Base-by-base conservation (phyloP, 1,284 basidiomycete genomes). In the Sporisorium scitamineum region DNA sequence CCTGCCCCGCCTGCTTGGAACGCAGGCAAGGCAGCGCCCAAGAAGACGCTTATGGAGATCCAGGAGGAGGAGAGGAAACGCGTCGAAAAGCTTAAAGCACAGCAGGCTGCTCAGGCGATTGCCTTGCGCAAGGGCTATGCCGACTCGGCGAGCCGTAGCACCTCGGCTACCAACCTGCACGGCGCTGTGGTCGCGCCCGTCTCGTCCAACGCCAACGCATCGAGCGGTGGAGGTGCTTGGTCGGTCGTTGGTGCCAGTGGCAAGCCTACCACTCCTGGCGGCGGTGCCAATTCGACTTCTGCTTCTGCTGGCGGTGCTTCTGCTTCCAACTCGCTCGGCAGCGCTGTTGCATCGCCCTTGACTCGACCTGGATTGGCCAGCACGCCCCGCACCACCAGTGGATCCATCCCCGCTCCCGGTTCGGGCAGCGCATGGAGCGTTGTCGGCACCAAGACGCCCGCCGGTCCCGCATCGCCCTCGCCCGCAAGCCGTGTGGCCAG, bases 21-120 rank as follows among this genome's bases (percentile, higher is more conserved):
- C 18, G 69, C 69, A 4, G 68, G 76, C 26, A 78, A 74, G 24
- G 31, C 72, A 5, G 60, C 78, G 3, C 87, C 90, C 8, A 96
- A 95, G 88, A 97, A 95, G 89, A 93, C 93, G 2, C 92, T 99
- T 90, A 97, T 95, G 88, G 95, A 99, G 87, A 99, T 99, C 52
- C 94, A 97, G 85, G 95, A 98, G 85, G 96, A 99, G 82, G 96
- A 99, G 37, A 54, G 72, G 92, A 97, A 77, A 61, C 71, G 76
- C 1, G 75, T 78, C 3, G 73, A 79, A 20, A 73, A 70, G 42
- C 24, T 62, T 34, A 94, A 94, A 88, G 92, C 91, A 84, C 84
- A 88, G 59, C 76, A 77, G 52, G 88, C 87, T 1, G 85, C 84
- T 10, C 78, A 79, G 62, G 82, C 85, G 45, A 87, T 88, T 16